A percentile compares a stretch with the other conserved stretches of the same genome.
These are phyloP conservation scores for Scleroderma bovista DNA, from an alignment of 768 basidiomycete species.

Conservation along the genomic window DNA sequence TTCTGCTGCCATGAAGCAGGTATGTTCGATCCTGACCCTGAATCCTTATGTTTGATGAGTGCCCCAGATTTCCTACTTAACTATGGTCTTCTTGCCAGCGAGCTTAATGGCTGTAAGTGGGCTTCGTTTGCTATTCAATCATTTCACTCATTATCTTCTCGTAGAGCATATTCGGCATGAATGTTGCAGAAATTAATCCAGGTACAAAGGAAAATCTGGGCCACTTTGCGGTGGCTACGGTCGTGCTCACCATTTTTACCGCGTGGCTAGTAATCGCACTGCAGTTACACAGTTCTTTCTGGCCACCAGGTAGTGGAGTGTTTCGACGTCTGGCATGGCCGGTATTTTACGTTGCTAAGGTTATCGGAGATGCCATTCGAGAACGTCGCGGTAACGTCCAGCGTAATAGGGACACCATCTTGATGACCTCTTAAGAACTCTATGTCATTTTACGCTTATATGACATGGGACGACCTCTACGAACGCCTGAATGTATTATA, in stretches of 20 bases:
- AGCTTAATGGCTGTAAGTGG: conserved; percentile 34
- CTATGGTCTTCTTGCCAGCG: conserved; percentile 58
- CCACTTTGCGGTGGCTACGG: conserved; percentile 37
- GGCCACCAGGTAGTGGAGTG: conserved; percentile 2
- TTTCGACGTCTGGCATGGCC: conserved; percentile 19
- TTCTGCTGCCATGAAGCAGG: conserved; percentile 36
- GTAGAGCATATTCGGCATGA: conserved; percentile 30
- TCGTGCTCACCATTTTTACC: conserved; percentile 46
- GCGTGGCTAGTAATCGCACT: conserved; percentile 54
- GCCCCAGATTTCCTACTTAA: conserved; percentile 48
- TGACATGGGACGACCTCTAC: neutral
- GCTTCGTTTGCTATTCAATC: too few relatives aligned
- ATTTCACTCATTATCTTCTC: neutral
- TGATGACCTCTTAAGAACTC: neutral
- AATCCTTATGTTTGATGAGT: neutral
- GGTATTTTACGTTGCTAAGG: neutral
- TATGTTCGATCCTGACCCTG: neutral
- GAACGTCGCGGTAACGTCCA: neutral
- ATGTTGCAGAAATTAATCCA: conserved; percentile 26
- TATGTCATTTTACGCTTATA: neutral
- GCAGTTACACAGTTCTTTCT: conserved; percentile 29
- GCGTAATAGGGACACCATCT: neutral
- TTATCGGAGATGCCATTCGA: neutral
- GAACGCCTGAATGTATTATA: neutral
- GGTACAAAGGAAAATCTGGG: conserved; percentile 26